Evolutionary conservation across 1,284 basidiomycete species (phyloP).

Genomic region (Vanrija humicola): DNA sequence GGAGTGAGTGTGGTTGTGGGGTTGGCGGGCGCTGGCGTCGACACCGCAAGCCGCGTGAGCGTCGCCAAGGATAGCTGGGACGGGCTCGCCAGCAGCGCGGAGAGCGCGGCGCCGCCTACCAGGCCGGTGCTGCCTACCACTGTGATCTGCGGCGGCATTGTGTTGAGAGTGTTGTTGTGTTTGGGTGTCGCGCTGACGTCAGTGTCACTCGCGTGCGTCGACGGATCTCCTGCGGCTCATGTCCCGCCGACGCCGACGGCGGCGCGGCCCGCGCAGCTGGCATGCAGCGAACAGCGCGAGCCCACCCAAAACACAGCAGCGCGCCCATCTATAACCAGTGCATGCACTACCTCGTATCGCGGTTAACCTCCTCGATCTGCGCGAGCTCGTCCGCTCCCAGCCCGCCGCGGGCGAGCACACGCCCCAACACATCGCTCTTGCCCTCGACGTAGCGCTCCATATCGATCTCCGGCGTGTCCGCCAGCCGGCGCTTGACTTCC

Average conservation of each 20-base stretch:
- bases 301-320: no score
- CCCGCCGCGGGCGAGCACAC: background rate
- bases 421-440: conserved; percentile 1
- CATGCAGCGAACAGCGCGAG: no score
- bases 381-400: background rate
- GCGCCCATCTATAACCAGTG: no score
- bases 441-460: conserved; percentile 1
- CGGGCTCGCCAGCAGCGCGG: conserved; percentile 27
- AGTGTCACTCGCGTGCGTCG: no score
- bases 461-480: background rate
- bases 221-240: no score
- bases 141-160: conserved; percentile 16
- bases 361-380: no score
- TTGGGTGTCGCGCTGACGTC: no score
- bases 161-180: no score
- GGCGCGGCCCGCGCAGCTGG: no score
- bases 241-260: no score
- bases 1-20: conserved; percentile 22
- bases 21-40: conserved; percentile 7
- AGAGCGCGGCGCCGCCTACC: conserved; percentile 35
- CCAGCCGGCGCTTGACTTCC: background rate
- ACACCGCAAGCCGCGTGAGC: conserved; percentile 33
- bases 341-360: no score
- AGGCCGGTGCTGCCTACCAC: conserved; percentile 47
- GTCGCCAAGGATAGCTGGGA: conserved; percentile 34